Conservation (phyloP, 2,329 filamentous ascomycete genomes). For the Pestalotiopsis sp. region DNA sequence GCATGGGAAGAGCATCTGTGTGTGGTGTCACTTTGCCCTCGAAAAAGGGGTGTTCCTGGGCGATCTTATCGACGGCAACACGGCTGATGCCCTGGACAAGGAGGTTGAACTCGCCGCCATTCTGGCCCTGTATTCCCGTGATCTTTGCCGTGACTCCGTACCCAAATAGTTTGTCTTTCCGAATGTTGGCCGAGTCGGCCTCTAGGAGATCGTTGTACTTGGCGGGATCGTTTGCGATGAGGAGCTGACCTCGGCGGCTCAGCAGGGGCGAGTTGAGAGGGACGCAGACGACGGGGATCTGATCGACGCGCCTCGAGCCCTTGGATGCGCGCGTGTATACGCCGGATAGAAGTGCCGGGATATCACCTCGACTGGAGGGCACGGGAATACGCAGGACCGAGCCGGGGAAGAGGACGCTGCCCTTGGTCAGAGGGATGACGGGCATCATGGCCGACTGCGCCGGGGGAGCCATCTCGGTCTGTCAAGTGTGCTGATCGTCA, state of each 20-base stretch:
- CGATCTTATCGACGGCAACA: conserved; percentile 73
- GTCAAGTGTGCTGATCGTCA: background rate
- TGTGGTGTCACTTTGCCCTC: conserved; percentile 72
- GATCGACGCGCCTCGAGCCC: conserved; percentile 65
- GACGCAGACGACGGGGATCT: conserved; percentile 83
- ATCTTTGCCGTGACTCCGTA: conserved; percentile 84
- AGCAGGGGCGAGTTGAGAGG: conserved; percentile 79
- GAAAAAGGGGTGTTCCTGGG: conserved; percentile 81
- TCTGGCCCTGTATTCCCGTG: conserved; percentile 74
- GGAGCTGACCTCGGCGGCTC: conserved; percentile 72
- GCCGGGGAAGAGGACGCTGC: conserved; percentile 82
- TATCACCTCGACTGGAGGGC: conserved; percentile 77
- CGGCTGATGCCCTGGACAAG: conserved; percentile 84
- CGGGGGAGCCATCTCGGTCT: conserved; percentile 28
- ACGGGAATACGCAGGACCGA: conserved; percentile 84
- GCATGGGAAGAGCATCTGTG: conserved; percentile 23
- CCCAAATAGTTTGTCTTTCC: conserved; percentile 75
- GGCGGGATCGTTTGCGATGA: conserved; percentile 67
- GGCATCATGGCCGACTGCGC: conserved; percentile 59
- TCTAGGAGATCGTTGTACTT: conserved; percentile 50
- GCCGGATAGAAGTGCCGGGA: conserved; percentile 83
- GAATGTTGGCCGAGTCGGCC: conserved; percentile 61
- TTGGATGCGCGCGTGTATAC: conserved; percentile 78
- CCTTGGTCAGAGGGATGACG: conserved; percentile 80
- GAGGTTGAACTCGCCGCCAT: conserved; percentile 76